A percentile compares a stretch with the other conserved stretches of the same genome.
Evolutionary conservation across 116 monocot species (phyloP).

Genomic region (Iris pallida): DNA sequence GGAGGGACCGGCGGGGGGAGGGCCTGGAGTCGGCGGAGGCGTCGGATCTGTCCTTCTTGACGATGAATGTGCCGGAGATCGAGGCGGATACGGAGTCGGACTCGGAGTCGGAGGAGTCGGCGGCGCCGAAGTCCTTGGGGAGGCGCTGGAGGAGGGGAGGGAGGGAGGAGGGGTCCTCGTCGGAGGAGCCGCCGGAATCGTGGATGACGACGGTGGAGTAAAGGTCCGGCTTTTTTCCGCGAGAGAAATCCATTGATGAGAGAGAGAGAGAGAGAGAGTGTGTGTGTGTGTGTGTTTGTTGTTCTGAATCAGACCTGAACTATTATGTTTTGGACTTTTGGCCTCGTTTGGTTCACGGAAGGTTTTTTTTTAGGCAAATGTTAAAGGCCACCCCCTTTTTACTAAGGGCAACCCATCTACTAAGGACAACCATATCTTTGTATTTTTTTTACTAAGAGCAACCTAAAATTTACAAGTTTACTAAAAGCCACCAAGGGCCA

Average conservation of each 20-base stretch:
- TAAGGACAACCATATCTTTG: no score
- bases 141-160: constrained; percentile 94
- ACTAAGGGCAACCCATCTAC: no score
- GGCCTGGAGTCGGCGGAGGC: constrained; percentile 4
- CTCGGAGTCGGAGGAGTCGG: constrained; percentile 41
- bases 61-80: constrained; percentile 44
- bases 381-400: no score
- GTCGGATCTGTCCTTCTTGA: constrained; percentile 29
- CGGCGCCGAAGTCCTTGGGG: constrained; percentile 85
- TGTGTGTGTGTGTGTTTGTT: neutral
- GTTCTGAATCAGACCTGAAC: no score
- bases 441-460: no score
- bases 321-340: no score
- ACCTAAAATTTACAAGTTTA: no score
- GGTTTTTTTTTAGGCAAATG: no score
- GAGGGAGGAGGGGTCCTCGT: constrained; percentile 60
- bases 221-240: constrained; percentile 38
- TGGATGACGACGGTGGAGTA: constrained; percentile 83
- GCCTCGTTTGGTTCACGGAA: no score
- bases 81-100: constrained; percentile 11
- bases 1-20: constrained; percentile 19
- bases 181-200: constrained; percentile 22
- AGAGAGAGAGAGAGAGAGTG: neutral
- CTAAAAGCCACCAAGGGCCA: no score
- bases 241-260: constrained; percentile 7